Evolutionary conservation across 2,329 filamentous ascomycete genomes (phyloP), one percentile per base, ranked within the genome.

Genomic region (Elsinoe australis): DNA sequence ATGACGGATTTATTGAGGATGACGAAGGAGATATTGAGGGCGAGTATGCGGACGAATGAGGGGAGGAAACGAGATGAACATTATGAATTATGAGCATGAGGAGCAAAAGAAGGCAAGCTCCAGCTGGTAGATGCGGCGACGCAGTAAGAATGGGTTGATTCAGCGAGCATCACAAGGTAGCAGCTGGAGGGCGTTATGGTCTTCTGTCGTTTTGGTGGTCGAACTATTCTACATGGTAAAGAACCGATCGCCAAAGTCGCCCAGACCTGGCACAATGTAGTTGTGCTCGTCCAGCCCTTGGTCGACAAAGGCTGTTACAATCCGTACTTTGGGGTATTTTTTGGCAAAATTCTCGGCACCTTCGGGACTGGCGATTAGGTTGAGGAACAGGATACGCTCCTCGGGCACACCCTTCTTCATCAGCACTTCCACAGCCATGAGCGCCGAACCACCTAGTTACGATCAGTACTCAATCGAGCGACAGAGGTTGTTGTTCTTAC

Each of bases 281-380:
- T 95, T 96, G 74, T 95, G 95, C 63, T 94, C 89, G 65, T 98
- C 85, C 54, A 98, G 72, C n/a, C 92, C 90, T 71, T 90, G 78
- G 63, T 98, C 92, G 60, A 98, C 83, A 64, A 98, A 98, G 7
- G 92, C 87, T 6, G 92, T 96, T 41, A 98, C 87, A 15, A 98
- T 86, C 54, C 89, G 80, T 51, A 96, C 74, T 60, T 85, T 87
- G 31, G 92, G 90, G 61, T 94, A 95, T 59, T 84, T 85, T 59
- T 85, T 78, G 7, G 89, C 86, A 67, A 98, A 96, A 59, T 85
- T 89, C 59, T 80, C 79, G 55, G 94, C 85, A 4, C 92, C 92
- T 62, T 95, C 83, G 0, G 92, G 92, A 63, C 89, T 95, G n/a
- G 92, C 89, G 62, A 98, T 95, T 52, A 98, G 72, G 66, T 98